phyloP scores from a whole-genome alignment of 306 rosid species.

The Quercus parvula region DNA sequence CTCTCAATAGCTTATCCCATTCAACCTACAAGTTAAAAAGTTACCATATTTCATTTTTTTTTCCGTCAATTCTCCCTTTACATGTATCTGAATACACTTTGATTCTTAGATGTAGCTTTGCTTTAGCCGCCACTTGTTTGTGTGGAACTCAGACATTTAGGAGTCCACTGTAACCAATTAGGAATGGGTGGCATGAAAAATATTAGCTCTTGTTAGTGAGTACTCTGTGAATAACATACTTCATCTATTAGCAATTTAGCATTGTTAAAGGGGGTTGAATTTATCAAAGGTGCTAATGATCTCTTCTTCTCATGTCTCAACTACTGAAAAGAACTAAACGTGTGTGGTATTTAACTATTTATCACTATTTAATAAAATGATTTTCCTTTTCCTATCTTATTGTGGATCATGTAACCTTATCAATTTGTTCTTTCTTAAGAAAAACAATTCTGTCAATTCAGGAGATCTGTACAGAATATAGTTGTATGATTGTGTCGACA shows the following conservation, averaged over 20 bases:
- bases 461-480: neutral
- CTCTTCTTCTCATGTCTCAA: neutral
- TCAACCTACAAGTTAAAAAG: neutral
- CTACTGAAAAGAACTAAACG: too few relatives aligned
- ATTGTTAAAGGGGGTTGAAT: neutral
- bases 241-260: conserved; percentile 8
- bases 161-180: conserved; percentile 4
- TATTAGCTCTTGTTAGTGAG: neutral
- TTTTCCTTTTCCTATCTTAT: too few relatives aligned
- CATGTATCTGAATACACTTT: neutral
- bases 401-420: too few relatives aligned
- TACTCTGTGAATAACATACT: conserved; percentile 8
- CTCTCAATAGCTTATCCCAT: neutral
- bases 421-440: too few relatives aligned
- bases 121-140: neutral
- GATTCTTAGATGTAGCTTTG: neutral
- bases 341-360: too few relatives aligned
- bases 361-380: too few relatives aligned
- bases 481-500: too few relatives aligned
- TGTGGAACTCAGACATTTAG: neutral
- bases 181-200: conserved; percentile 4
- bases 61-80: neutral
- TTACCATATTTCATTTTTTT: neutral
- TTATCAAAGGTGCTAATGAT: neutral
- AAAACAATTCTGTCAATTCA: neutral